phyloP scores from a whole-genome alignment of 129 eudicot genomes.

The Calendula officinalis region DNA sequence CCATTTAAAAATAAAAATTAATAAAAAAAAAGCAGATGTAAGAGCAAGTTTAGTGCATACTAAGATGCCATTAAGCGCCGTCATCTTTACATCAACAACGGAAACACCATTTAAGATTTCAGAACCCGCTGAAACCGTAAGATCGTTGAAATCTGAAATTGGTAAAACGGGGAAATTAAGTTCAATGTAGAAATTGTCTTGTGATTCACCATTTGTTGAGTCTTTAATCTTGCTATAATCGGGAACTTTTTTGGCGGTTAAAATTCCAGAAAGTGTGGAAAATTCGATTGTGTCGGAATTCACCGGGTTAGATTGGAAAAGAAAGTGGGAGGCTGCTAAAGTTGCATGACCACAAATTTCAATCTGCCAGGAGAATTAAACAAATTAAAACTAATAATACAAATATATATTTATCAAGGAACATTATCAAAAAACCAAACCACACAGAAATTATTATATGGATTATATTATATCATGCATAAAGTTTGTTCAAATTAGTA shows the following conservation, averaged over 20 bases:
- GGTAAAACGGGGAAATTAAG: constrained; percentile 71
- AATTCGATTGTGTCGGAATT: constrained; percentile 49
- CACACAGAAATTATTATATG: too few species aligned
- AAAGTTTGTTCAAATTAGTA: too few species aligned
- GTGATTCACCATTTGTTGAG: too few species aligned
- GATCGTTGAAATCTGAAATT: constrained; percentile 27
- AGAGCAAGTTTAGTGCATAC: constrained; percentile 38
- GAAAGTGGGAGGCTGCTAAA: constrained; percentile 74
- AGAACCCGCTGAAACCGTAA: constrained; percentile 36
- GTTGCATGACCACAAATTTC: constrained; percentile 97
- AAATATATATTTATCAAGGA: too few species aligned
- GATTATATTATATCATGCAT: too few species aligned
- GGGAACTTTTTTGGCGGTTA: constrained; percentile 66
- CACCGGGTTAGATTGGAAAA: constrained; percentile 49
- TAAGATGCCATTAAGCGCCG: constrained; percentile 42
- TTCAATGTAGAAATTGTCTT: constrained; percentile 39
- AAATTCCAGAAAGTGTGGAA: constrained; percentile 63
- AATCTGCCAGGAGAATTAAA: too few species aligned
- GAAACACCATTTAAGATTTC: constrained; percentile 50
- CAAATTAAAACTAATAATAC: too few species aligned
- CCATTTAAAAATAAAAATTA: too few species aligned
- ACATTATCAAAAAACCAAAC: too few species aligned
- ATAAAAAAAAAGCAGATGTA: constrained; percentile 14
- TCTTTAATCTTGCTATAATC: too few species aligned
- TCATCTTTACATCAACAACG: constrained; percentile 53